These are phyloP conservation scores for Westerdykella aurantiaca DNA, from an alignment of 2,329 filamentous ascomycete species.

Conservation along the genomic window DNA sequence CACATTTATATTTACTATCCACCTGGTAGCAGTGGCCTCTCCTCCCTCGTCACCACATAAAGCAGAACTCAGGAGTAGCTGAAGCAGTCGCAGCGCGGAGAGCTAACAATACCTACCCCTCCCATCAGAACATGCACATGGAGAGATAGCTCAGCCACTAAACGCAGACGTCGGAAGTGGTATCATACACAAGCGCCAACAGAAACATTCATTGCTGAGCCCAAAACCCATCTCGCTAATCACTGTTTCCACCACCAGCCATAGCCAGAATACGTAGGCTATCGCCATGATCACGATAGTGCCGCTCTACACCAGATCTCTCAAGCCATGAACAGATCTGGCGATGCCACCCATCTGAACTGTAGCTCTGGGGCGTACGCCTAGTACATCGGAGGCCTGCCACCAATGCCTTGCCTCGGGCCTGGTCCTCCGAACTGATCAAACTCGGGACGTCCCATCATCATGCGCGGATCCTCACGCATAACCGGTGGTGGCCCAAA, in stretches of 20 bases:
- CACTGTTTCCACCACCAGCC: no score
- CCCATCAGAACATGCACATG: no score
- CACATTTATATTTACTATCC: no score
- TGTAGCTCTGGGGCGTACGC: not conserved
- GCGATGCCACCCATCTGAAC: not conserved
- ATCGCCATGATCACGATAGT: slow-evolving; percentile 6
- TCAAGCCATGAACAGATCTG: no score
- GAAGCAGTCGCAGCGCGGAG: not conserved
- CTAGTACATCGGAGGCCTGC: not conserved
- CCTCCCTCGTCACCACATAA: no score
- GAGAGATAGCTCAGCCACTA: no score
- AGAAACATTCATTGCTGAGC: no score
- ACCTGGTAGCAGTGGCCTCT: no score
- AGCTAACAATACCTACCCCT: not conserved
- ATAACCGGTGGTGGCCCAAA: slow-evolving; percentile 29
- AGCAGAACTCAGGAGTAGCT: not conserved
- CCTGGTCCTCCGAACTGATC: slow-evolving; percentile 29
- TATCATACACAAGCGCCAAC: no score
- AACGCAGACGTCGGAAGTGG: no score
- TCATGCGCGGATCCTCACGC: slow-evolving; percentile 33
- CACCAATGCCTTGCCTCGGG: slow-evolving; percentile 11
- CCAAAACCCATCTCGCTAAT: no score
- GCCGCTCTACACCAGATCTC: slow-evolving; percentile 4
- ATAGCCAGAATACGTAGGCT: no score
- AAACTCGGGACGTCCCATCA: slow-evolving; percentile 25